Conservation (phyloP, 768 basidiomycete species). For the Lyophyllum decastes region DNA sequence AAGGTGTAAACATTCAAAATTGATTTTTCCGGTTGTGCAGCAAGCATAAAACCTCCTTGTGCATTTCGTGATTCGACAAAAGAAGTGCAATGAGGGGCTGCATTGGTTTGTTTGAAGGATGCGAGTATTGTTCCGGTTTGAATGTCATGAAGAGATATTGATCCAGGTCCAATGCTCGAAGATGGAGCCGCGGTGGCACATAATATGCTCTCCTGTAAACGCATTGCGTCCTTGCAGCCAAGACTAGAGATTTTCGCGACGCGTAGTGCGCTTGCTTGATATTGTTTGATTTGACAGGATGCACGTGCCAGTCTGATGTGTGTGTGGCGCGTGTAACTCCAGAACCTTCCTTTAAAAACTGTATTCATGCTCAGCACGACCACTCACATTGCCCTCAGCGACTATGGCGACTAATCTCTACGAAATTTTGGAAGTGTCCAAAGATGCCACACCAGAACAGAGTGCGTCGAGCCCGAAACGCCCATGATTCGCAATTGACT, state of each 20-base stretch:
- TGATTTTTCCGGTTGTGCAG: constrained; percentile 86
- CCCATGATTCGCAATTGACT: neutral
- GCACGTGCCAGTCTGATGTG: constrained; percentile 4
- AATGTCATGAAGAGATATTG: constrained; percentile 80
- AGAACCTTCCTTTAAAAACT: constrained; percentile 27
- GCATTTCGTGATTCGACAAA: constrained; percentile 67
- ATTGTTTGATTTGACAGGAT: constrained; percentile 12
- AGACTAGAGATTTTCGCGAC: neutral
- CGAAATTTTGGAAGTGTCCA: constrained; percentile 55
- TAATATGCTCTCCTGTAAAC: constrained; percentile 67
- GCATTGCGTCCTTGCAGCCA: constrained; percentile 39
- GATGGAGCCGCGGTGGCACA: constrained; percentile 59
- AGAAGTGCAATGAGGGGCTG: constrained; percentile 65
- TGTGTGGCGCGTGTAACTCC: constrained; percentile 28
- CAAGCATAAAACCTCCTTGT: constrained; percentile 82
- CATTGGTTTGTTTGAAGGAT: constrained; percentile 87
- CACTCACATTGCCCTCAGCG: neutral
- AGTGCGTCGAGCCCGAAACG: constrained; percentile 43
- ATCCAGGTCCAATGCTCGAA: constrained; percentile 52
- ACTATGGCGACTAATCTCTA: constrained; percentile 64
- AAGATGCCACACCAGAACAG: constrained; percentile 61
- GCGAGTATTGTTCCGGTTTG: constrained; percentile 72
- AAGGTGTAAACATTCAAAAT: constrained; percentile 90
- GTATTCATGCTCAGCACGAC: neutral
- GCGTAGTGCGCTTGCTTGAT: neutral